A percentile compares a stretch with the other conserved stretches of the same genome.
Evolutionary conservation across 202 grass and related monocot species (phyloP).

Genomic region (Tripidium arundinaceum): DNA sequence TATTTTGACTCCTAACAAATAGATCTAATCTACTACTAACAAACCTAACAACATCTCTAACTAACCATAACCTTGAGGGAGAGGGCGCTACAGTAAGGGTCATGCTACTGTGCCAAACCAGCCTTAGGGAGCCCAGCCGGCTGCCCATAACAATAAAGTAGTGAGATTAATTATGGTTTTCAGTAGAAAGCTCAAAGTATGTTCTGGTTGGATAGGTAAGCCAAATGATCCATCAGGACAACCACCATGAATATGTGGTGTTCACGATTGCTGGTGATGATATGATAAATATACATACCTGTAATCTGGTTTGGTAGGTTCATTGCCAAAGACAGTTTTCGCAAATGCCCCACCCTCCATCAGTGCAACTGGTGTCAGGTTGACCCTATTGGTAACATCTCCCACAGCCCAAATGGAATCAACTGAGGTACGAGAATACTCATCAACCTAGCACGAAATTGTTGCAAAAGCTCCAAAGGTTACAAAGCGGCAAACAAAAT

Average conservation of each 20-base stretch:
- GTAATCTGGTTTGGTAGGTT: constrained; percentile 90
- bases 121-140: not conserved
- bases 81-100: not conserved
- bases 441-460: constrained; percentile 61
- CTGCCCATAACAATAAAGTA: not conserved
- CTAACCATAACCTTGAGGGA: not conserved
- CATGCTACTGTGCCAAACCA: not conserved
- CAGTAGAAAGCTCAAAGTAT: not conserved
- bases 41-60: not conserved
- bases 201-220: not conserved
- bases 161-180: not conserved
- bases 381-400: constrained; percentile 86
- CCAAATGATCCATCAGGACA: not conserved
- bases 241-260: not conserved
- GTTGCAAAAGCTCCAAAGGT: constrained; percentile 13
- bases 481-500: not conserved
- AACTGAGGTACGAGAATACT: constrained; percentile 78
- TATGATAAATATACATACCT: constrained; percentile 41
- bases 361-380: constrained; percentile 87
- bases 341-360: constrained; percentile 93
- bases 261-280: not conserved
- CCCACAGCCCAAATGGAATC: constrained; percentile 97
- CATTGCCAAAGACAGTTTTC: constrained; percentile 63
- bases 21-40: not conserved
- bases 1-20: not conserved